phyloP scores from a whole-genome alignment of 2,329 filamentous ascomycete species.

The Penicillium expansum region DNA sequence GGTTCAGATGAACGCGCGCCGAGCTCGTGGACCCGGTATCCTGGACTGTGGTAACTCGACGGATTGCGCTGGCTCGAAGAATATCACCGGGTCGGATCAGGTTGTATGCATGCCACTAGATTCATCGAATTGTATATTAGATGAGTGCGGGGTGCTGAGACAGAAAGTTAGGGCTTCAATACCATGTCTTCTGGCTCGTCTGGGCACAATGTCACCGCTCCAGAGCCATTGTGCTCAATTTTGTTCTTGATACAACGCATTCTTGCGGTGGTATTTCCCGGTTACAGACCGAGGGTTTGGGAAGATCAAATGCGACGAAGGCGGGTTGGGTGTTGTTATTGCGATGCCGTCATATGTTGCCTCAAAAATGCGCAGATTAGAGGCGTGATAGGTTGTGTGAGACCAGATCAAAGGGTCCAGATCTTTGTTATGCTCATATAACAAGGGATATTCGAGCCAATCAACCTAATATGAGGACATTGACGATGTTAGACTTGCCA shows the following conservation, averaged over 20 bases:
- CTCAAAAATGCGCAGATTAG: background rate
- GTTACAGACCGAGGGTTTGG: background rate
- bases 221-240: conserved; percentile 65
- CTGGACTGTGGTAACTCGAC: conserved; percentile 60
- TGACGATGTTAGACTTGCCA: background rate
- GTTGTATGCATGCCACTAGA: conserved; percentile 72
- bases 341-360: background rate
- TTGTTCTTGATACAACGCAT: conserved; percentile 68
- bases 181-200: conserved; percentile 77
- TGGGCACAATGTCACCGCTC: conserved; percentile 63
- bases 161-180: conserved; percentile 12
- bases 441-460: background rate
- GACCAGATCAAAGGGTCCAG: background rate
- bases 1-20: conserved; percentile 61
- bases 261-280: conserved; percentile 2
- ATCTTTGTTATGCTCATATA: background rate
- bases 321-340: background rate
- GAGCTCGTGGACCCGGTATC: conserved; percentile 61
- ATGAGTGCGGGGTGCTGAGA: background rate
- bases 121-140: conserved; percentile 4
- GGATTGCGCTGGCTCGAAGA: conserved; percentile 64
- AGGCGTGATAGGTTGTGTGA: no score
- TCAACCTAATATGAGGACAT: background rate
- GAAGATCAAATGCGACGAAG: background rate
- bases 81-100: conserved; percentile 65